Evolutionary conservation across 176 grass and related monocot genomes (phyloP).

Genomic region (Lolium rigidum): DNA sequence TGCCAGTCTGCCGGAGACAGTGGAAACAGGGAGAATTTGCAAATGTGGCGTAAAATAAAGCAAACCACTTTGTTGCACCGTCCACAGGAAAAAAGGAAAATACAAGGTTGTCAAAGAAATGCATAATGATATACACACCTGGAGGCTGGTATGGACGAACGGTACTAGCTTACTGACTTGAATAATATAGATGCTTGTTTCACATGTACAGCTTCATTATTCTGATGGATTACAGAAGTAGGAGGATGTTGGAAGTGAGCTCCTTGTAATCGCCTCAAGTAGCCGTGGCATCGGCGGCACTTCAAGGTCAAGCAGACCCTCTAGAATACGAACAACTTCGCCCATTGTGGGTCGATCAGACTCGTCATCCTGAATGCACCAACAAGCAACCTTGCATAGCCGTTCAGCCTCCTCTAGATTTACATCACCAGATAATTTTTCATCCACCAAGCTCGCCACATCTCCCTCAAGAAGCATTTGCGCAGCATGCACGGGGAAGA

Average conservation of each 20-base stretch:
- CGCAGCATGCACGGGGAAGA: constrained; percentile 44
- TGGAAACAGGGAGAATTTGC: background rate
- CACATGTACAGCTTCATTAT: background rate
- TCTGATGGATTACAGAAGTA: background rate
- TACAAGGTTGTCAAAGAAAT: background rate
- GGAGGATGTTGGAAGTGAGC: background rate
- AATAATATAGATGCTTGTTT: background rate
- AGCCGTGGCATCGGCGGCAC: constrained; percentile 51
- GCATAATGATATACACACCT: background rate
- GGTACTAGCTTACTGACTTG: background rate
- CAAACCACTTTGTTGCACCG: background rate
- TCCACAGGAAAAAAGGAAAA: background rate
- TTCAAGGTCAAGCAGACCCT: constrained; percentile 38
- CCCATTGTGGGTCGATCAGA: constrained; percentile 43
- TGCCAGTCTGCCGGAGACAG: background rate
- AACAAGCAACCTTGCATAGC: constrained; percentile 51
- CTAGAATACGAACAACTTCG: constrained; percentile 46
- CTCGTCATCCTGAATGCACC: constrained; percentile 61
- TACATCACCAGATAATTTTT: constrained; percentile 26
- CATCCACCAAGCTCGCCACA: constrained; percentile 47
- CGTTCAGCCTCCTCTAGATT: constrained; percentile 40
- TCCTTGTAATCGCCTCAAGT: constrained; percentile 41
- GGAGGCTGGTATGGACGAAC: background rate
- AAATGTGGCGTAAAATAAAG: background rate
- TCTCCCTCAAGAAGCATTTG: constrained; percentile 45